phyloP scores from a whole-genome alignment of 371 early-diverging fungal species.

The Furculomyces boomerangus region DNA sequence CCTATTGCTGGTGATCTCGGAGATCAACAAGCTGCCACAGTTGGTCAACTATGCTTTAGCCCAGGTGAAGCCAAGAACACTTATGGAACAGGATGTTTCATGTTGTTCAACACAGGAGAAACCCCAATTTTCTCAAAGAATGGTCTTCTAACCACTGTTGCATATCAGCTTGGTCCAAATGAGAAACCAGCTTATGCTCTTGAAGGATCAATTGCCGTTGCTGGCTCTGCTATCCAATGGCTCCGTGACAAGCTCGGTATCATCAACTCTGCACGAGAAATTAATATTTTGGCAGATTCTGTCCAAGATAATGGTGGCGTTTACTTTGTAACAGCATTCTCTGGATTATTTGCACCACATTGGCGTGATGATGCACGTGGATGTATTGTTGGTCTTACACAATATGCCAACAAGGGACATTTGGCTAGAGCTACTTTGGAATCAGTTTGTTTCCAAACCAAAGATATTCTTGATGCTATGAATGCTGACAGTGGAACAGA shows the following conservation, averaged over 20 bases:
- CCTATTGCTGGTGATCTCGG: constrained; percentile 76
- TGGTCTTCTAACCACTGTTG: constrained; percentile 85
- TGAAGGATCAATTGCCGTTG: constrained; percentile 88
- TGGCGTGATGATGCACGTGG: constrained; percentile 90
- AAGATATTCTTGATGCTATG: constrained; percentile 80
- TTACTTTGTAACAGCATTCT: constrained; percentile 89
- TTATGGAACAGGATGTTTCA: constrained; percentile 91
- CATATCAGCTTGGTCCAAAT: constrained; percentile 69
- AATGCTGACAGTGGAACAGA: constrained; percentile 43
- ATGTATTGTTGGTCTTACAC: constrained; percentile 71
- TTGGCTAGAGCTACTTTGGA: constrained; percentile 77
- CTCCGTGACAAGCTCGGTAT: constrained; percentile 71
- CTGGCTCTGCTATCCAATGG: constrained; percentile 88
- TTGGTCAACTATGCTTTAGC: constrained; percentile 83
- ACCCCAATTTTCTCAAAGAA: constrained; percentile 53
- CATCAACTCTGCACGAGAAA: constrained; percentile 47
- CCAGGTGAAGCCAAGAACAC: constrained; percentile 88
- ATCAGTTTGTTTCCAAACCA: constrained; percentile 75
- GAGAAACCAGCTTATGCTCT: constrained; percentile 61
- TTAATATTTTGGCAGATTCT: constrained; percentile 29
- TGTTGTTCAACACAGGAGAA: constrained; percentile 86
- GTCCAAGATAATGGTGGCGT: constrained; percentile 73
- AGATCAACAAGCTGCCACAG: constrained; percentile 93
- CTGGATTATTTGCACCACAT: constrained; percentile 87
- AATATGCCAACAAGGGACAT: constrained; percentile 69